phyloP scores from a whole-genome alignment of 768 basidiomycete species.

The Tylopilus subfusipes region DNA sequence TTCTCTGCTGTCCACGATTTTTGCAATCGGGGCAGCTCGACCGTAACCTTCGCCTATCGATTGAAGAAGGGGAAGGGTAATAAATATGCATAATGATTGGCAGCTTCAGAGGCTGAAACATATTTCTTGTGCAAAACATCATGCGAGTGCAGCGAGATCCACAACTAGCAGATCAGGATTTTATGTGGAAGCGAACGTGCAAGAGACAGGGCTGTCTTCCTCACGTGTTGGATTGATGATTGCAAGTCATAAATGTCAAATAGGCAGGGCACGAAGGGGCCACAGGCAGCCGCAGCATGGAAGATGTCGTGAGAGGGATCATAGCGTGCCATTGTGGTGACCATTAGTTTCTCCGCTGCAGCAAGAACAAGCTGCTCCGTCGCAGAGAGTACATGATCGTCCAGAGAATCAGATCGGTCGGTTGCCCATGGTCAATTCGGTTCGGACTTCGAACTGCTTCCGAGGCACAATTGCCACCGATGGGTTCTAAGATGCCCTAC shows the following conservation, averaged over 20 bases:
- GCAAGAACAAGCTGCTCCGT: conserved; percentile 51
- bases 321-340: conserved; percentile 68
- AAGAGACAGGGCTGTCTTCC: conserved; percentile 69
- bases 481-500: no score
- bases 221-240: conserved; percentile 72
- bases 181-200: conserved; percentile 46
- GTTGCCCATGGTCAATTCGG: neutral
- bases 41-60: conserved; percentile 40
- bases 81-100: conserved; percentile 64
- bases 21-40: conserved; percentile 51
- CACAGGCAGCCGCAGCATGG: conserved; percentile 52
- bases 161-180: conserved; percentile 70
- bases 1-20: conserved; percentile 81
- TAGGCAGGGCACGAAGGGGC: neutral
- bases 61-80: conserved; percentile 64
- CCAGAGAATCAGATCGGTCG: neutral
- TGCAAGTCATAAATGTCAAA: conserved; percentile 2
- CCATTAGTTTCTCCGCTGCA: conserved; percentile 67
- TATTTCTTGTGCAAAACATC: conserved; percentile 89
- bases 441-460: conserved; percentile 27
- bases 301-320: conserved; percentile 79
- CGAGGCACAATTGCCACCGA: conserved; percentile 1
- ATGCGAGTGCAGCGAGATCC: conserved; percentile 82
- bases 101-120: conserved; percentile 50
- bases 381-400: conserved; percentile 41